Evolutionary conservation across 495 filamentous ascomycete species (phyloP).

Genomic region (Tirmania nivea): DNA sequence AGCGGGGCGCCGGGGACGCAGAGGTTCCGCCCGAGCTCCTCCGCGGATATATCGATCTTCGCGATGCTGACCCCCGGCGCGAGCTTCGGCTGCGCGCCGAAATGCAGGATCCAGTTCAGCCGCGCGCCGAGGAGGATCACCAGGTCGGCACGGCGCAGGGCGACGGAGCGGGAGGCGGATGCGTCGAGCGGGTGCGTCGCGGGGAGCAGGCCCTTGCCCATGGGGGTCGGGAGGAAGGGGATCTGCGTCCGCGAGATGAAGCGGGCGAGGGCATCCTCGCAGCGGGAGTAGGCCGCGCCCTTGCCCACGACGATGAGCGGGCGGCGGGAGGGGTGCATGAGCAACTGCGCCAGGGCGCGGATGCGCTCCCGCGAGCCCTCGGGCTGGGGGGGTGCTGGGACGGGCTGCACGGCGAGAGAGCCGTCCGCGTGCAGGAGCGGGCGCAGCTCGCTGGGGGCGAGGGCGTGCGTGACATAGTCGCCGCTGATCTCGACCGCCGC

Average conservation of each 20-base stretch:
- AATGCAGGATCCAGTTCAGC: slow-evolving; percentile 45
- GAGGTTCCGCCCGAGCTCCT: slow-evolving; percentile 33
- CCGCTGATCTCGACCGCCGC: slow-evolving; percentile 41
- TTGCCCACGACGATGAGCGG: slow-evolving; percentile 41
- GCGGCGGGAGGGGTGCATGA: slow-evolving; percentile 27
- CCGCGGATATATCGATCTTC: slow-evolving; percentile 37
- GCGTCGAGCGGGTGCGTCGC: slow-evolving; percentile 35
- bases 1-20: slow-evolving; percentile 24
- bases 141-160: slow-evolving; percentile 35
- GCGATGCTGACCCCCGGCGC: slow-evolving; percentile 30
- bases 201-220: slow-evolving; percentile 40
- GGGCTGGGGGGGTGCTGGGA: slow-evolving; percentile 25
- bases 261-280: slow-evolving; percentile 27
- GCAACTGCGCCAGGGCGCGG: slow-evolving; percentile 25
- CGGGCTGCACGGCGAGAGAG: slow-evolving; percentile 5
- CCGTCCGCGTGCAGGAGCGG: neutral
- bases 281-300: slow-evolving; percentile 36
- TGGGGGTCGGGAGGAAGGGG: slow-evolving; percentile 41
- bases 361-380: slow-evolving; percentile 26
- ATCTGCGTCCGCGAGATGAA: slow-evolving; percentile 33
- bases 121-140: slow-evolving; percentile 38
- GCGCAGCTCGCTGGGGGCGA: slow-evolving; percentile 2
- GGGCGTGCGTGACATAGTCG: slow-evolving; percentile 28
- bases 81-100: slow-evolving; percentile 38
- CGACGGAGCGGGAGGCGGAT: slow-evolving; percentile 35